Base-by-base conservation (phyloP, 83 land plant genomes). In the Picea mariana region DNA sequence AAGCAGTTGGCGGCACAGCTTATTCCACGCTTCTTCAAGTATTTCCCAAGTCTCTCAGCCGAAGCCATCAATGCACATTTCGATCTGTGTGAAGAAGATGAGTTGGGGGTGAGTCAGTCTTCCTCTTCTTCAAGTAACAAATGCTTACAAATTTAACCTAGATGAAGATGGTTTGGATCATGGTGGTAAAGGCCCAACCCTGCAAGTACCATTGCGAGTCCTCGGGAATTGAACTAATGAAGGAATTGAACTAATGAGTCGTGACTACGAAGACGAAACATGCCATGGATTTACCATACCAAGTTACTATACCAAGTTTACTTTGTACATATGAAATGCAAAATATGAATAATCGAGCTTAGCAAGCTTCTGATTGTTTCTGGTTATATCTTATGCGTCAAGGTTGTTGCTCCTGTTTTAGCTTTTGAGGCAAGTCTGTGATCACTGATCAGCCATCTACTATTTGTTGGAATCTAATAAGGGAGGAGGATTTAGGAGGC, bases 1-100 rank as follows among this genome's bases (percentile, higher is more conserved):
- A 97, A 95, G 88, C 97, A 97, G 85, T 92, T 97, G 80, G 97
- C 99, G 6, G 97, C 98, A n/a, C 99, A 97, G 88, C 90, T 97
- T 42, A 97, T 97, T 71, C 99, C 99, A 60, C 90, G 95, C 42
- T 97, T 91, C 85, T 95, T 94, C 89, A 95, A 95, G 93, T 86
- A 82, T 85, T 97, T 97, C 75, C 99, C 97, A 1, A 79, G 47
- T 62, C 91, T 91, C 12, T 85, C 88, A 3, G 82, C 78, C 9
- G 66, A 84, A 34, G 96, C 98, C 38, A 77, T 92, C 72, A 84
- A 88, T 77, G 86, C 92, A 20, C 99, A 89, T 83, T 84, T 95
- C 40, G 94, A 95, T 86, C 82, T 97, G 75, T 89, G 95, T 79
- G 99, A 97, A 81, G 97, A 92, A 83, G 97, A 94, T 34, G 99